Percentiles rank a stretch among this genome's conserved stretches.
Conservation (phyloP, 1,284 basidiomycete species). For the Schizopora paradoxa region DNA sequence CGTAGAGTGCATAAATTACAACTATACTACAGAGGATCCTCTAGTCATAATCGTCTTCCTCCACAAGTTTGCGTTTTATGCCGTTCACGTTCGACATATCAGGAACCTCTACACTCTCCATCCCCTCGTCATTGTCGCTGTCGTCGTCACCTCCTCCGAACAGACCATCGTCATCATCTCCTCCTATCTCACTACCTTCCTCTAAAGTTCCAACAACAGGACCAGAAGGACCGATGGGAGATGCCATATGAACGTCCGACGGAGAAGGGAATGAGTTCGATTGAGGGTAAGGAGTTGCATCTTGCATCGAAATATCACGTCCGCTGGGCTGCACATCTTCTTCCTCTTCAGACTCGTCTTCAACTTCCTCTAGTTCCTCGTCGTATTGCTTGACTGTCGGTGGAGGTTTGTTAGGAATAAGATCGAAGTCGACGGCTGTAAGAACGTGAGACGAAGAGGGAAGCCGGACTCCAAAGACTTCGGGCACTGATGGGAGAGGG, state of each 20-base stretch:
- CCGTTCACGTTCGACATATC: conserved; percentile 45
- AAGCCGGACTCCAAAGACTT: conserved; percentile 90
- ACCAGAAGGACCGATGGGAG: conserved; percentile 32
- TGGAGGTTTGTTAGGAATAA: conserved; percentile 83
- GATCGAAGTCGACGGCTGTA: conserved; percentile 88
- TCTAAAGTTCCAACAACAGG: conserved; percentile 39
- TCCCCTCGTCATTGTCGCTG: conserved; percentile 65
- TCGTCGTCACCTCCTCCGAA: conserved; percentile 60
- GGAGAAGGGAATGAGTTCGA: conserved; percentile 40
- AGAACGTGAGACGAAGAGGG: conserved; percentile 81
- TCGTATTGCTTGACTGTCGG: conserved; percentile 69
- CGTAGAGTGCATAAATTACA: conserved; percentile 1
- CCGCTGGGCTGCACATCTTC: conserved; percentile 29
- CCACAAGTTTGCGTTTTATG: conserved; percentile 70
- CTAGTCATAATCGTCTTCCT: conserved; percentile 81
- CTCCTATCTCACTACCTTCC: conserved; percentile 57
- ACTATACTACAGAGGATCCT: too few species aligned
- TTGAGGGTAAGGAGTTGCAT: background rate
- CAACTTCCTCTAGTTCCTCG: conserved; percentile 74
- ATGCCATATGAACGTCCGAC: conserved; percentile 60
- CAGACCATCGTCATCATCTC: conserved; percentile 53
- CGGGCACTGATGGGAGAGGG: conserved; percentile 89
- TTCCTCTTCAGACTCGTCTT: conserved; percentile 48
- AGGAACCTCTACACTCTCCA: conserved; percentile 66
- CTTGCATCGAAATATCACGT: conserved; percentile 8